phyloP scores from a whole-genome alignment of 2,329 filamentous ascomycete genomes.

The Verticillium tricorpus region DNA sequence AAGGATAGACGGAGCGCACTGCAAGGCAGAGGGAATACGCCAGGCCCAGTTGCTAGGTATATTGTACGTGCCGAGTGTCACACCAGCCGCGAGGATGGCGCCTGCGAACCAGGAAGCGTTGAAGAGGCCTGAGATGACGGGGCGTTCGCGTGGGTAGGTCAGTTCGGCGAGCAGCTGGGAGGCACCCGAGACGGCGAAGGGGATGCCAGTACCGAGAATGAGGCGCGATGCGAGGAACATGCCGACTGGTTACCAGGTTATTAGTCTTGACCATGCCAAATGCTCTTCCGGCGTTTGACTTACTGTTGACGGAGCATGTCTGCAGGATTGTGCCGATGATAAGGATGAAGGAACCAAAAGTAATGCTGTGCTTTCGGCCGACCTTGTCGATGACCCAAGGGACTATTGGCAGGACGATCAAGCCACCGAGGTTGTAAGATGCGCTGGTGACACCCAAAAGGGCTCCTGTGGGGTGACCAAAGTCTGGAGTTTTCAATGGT shows the following conservation, averaged over 20 bases:
- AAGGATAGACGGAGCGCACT: constrained; percentile 28
- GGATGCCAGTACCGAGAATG: constrained; percentile 46
- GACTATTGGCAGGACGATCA: constrained; percentile 21
- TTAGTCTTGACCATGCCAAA: not conserved
- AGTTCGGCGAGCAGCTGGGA: constrained; percentile 46
- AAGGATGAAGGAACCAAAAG: constrained; percentile 23
- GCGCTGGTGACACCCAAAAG: constrained; percentile 27
- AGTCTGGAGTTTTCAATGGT: constrained; percentile 12
- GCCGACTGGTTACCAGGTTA: constrained; percentile 16
- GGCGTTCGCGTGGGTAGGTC: constrained; percentile 46
- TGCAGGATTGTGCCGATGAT: constrained; percentile 22
- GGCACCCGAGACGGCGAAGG: constrained; percentile 47
- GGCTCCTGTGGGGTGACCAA: constrained; percentile 25
- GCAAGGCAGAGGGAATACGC: constrained; percentile 25
- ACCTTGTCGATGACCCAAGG: constrained; percentile 24
- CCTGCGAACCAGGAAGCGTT: constrained; percentile 43
- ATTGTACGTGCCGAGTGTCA: constrained; percentile 35
- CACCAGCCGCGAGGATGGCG: constrained; percentile 34
- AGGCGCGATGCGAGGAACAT: constrained; percentile 50
- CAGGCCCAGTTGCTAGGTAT: constrained; percentile 31
- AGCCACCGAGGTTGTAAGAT: constrained; percentile 44
- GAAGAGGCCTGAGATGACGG: constrained; percentile 47
- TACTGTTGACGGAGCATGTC: constrained; percentile 22
- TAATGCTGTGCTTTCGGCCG: constrained; percentile 25
- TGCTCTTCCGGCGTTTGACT: constrained; percentile 9